Evolutionary conservation across 2,329 filamentous ascomycete genomes (phyloP), one percentile per base, ranked within the genome.

Genomic region (Alternaria consortialis): DNA sequence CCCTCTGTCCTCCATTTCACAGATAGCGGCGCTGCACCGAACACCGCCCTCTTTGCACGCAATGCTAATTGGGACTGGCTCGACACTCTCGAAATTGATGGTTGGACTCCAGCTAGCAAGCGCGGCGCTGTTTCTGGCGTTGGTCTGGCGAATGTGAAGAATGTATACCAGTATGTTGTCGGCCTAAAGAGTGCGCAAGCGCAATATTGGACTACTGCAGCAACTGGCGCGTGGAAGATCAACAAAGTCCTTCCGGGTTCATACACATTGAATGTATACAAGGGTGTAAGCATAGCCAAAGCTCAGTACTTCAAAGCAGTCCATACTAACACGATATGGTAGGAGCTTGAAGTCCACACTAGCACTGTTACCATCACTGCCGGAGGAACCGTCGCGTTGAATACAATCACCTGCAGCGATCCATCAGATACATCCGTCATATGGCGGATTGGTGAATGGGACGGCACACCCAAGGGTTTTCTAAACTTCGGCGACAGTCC

Each of bases 381-480:
- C 2, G 85, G 85, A 7, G 73, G 73, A 32, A 83, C 80, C 1
- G 79, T 78, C 0, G 81, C 78, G 5, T 79, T 80, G 54, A 81
- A 83, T 67, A 87, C 87, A 39, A 81, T 84, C 12, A 83, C 82
- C 44, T 79, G 70, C 23, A 81, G 81, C 7, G 76, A 80, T 12
- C 81, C 83, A 5, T 81, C 81, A 39, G 84, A 79, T 1, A 85
- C 84, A 0, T n/a, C 67, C 4, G 67, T 63, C 15, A 79, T 90
- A 44, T 90, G 85, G 80, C 85, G 85, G 69, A 88, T 90, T 44
- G 88, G 88, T 17, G 82, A 86, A 32, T 88, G 85, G 78, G 88
- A 90, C 66, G 88, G 88, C 43, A 83, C 86, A 72, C 66, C 68
- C 7, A 70, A 66, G 8, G 87, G 87, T 23, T 88, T 90, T 80